Evolutionary conservation across 768 basidiomycete genomes (phyloP).

Genomic region (Boletus vermiculosoides): DNA sequence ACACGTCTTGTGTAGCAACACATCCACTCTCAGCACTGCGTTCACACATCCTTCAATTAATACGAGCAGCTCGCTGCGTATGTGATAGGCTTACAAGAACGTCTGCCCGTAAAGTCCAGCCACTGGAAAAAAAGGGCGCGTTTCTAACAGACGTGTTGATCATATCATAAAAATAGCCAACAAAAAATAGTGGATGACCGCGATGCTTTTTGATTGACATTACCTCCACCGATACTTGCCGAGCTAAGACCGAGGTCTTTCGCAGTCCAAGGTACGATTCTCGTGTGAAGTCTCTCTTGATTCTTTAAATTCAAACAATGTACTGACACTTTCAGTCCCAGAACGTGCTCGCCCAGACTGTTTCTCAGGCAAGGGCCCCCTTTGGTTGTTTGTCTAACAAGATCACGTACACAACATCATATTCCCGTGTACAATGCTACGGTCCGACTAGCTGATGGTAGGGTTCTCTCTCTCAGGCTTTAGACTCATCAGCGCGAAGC

Average conservation of each 20-base stretch:
- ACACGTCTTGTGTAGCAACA: constrained; percentile 23
- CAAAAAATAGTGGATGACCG: constrained; percentile 8
- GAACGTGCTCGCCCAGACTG: neutral
- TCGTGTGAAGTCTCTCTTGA: constrained; percentile 18
- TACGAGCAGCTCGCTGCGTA: neutral
- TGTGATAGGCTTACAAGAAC: constrained; percentile 8
- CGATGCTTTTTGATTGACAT: constrained; percentile 23
- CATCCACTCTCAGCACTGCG: constrained; percentile 20
- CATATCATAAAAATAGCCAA: constrained; percentile 3
- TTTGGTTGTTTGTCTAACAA: constrained; percentile 16
- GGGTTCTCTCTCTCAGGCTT: constrained; percentile 27
- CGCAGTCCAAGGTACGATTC: constrained; percentile 11
- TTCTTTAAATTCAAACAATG: constrained; percentile 9
- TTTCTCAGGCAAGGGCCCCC: constrained; percentile 28
- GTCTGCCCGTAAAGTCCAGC: constrained; percentile 7
- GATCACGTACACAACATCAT: constrained; percentile 29
- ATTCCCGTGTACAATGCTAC: constrained; percentile 7
- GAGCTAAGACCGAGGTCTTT: constrained; percentile 25
- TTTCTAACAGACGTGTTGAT: constrained; percentile 1
- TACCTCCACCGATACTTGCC: constrained; percentile 13
- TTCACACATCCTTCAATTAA: constrained; percentile 7
- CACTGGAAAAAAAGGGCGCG: constrained; percentile 7
- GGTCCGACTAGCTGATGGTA: constrained; percentile 7
- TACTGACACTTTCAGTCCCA: constrained; percentile 9
- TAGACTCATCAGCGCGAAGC: constrained; percentile 16